Conservation (phyloP, 2,329 filamentous ascomycete genomes). For the Colletotrichum limetticola region DNA sequence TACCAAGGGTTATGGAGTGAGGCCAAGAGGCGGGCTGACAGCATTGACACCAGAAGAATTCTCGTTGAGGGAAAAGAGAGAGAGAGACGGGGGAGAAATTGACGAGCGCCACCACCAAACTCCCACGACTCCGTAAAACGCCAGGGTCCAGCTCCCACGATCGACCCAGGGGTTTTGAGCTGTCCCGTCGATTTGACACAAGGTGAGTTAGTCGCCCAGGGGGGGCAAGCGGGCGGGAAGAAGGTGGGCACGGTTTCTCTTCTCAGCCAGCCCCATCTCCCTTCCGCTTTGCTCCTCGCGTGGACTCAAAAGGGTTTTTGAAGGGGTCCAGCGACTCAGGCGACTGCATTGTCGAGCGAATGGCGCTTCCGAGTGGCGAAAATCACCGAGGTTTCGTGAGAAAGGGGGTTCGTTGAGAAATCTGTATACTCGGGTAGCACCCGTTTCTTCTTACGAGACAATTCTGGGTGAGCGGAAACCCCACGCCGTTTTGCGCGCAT, state of each 20-base stretch:
- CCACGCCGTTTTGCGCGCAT: not conserved
- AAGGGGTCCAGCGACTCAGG: constrained; percentile 15
- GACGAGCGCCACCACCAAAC: not conserved
- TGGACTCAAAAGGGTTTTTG: not conserved
- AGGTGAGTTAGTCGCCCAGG: not conserved
- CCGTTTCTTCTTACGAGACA: not conserved
- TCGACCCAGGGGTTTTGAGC: constrained; percentile 4
- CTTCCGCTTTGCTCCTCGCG: not conserved
- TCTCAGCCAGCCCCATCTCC: no score
- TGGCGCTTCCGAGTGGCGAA: constrained; percentile 13
- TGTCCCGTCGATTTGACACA: constrained; percentile 3
- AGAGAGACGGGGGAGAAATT: not conserved
- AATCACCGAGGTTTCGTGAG: not conserved
- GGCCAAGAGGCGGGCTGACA: not conserved
- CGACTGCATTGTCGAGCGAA: constrained; percentile 9
- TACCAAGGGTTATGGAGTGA: not conserved
- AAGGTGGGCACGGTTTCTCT: not conserved
- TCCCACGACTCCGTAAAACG: not conserved
- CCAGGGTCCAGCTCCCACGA: not conserved
- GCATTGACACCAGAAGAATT: no score
- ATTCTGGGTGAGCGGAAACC: not conserved
- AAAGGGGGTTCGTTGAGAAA: not conserved
- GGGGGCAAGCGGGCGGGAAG: not conserved
- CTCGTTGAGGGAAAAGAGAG: no score
- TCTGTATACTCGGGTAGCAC: not conserved